phyloP scores from a whole-genome alignment of 352 stramenopile species.

The Phytophthora colocasiae region DNA sequence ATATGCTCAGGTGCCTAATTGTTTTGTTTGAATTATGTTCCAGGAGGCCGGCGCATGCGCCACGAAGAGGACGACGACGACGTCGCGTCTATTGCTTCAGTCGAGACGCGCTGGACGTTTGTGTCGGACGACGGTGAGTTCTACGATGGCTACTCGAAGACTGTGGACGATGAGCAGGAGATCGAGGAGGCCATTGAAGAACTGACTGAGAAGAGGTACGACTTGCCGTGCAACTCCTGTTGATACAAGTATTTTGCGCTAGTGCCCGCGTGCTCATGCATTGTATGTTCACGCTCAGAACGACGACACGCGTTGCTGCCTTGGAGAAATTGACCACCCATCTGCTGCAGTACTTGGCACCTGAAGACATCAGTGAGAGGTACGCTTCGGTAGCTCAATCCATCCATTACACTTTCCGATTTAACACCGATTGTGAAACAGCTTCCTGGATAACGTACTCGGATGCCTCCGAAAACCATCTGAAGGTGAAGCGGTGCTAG shows the following conservation, averaged over 20 bases:
- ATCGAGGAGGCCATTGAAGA: constrained; percentile 82
- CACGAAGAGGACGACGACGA: constrained; percentile 79
- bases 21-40: constrained; percentile 1
- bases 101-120: constrained; percentile 71
- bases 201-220: constrained; percentile 79
- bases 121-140: constrained; percentile 72
- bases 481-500: constrained; percentile 70
- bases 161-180: constrained; percentile 64
- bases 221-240: background rate
- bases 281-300: constrained; percentile 41
- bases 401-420: background rate
- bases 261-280: background rate
- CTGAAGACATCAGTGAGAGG: constrained; percentile 78
- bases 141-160: constrained; percentile 72
- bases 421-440: constrained; percentile 24
- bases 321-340: constrained; percentile 70
- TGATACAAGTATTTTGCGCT: too few species aligned
- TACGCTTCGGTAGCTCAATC: constrained; percentile 25
- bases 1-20: constrained; percentile 19
- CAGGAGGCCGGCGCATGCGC: constrained; percentile 66
- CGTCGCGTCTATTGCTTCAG: constrained; percentile 65
- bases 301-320: constrained; percentile 74
- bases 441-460: constrained; percentile 78
- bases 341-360: constrained; percentile 72
- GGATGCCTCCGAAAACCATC: constrained; percentile 73